Evolutionary conservation across 2,329 filamentous ascomycete species (phyloP).

Genomic region (Monosporascus sp.): DNA sequence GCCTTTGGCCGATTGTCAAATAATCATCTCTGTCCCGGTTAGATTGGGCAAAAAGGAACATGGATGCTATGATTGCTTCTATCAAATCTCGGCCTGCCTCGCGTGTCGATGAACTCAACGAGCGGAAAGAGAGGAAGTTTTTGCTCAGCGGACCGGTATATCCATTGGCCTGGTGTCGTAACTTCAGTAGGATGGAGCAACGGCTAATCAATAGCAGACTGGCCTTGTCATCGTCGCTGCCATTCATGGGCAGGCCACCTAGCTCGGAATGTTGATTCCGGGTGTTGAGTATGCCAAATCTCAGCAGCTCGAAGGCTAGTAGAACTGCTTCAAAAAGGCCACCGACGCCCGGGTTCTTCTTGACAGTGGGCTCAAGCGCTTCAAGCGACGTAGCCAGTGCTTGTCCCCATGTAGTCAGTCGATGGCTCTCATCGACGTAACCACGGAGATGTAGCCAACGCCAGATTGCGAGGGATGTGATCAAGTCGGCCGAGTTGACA

Average conservation of each 20-base stretch:
- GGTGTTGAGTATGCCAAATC: slow-evolving; percentile 70
- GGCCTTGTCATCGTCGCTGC: slow-evolving; percentile 66
- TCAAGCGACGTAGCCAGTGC: slow-evolving; percentile 68
- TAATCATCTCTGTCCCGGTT: slow-evolving; percentile 64
- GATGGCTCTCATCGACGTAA: slow-evolving; percentile 74
- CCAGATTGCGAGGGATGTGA: slow-evolving; percentile 72
- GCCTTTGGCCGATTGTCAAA: slow-evolving; percentile 67
- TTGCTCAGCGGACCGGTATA: slow-evolving; percentile 94
- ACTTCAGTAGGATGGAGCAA: slow-evolving; percentile 74
- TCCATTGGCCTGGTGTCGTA: slow-evolving; percentile 78
- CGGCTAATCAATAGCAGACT: slow-evolving; percentile 80
- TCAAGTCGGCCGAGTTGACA: slow-evolving; percentile 61
- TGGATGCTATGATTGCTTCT: slow-evolving; percentile 73
- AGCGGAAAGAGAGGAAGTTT: slow-evolving; percentile 81
- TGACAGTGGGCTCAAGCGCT: slow-evolving; percentile 50
- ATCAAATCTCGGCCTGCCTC: slow-evolving; percentile 75
- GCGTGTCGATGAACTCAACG: slow-evolving; percentile 73
- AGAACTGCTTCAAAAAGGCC: slow-evolving; percentile 71
- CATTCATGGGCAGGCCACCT: slow-evolving; percentile 50
- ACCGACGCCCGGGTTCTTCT: slow-evolving; percentile 37
- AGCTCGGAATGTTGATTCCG: slow-evolving; percentile 53
- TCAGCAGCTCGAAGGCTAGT: slow-evolving; percentile 79
- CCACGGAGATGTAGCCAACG: slow-evolving; percentile 84
- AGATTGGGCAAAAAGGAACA: slow-evolving; percentile 77
- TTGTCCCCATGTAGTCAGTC: slow-evolving; percentile 77